Base-by-base conservation (phyloP, 805 yeast genomes). In the Metschnikowia gruessii region DNA sequence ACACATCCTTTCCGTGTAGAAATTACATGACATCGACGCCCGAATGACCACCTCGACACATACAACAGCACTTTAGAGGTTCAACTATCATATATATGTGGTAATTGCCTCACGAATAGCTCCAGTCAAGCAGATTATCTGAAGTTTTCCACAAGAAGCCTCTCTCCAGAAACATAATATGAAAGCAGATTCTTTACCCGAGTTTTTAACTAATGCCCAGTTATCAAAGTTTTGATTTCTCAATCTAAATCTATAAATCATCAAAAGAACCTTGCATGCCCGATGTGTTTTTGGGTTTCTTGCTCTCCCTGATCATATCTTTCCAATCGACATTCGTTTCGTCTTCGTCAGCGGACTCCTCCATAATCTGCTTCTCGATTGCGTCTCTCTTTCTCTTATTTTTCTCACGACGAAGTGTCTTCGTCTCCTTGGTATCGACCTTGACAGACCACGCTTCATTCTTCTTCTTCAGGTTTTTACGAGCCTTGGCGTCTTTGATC, bases 371-470 rank as follows among this genome's bases (percentile, higher is more conserved):
- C 48, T 74, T 76, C 48, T 83, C 86, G n/a, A 83, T 75, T 1
- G 86, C 89, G 39, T 82, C 87, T 51, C 83, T 70, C 54, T 82
- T 79, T 42, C 84, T 72, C 58, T 81, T 80, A 62, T 81, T 70
- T 65, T 85, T 87, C 40, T 81, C 86, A 53, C 82, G 81, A 56
- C 96, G 77, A 38, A 72, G 81, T 11, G 69, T 70, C 46, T 80
- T 83, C 3, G 70, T 63, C 52, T 85, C 92, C 55, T 83, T 85
- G 9, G 77, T 73, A 19, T 77, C 84, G 1, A 68, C 56, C 56
- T 87, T 84, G n/a, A 74, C 75, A 6, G 95, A 86, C 97, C 97
- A 90, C 1, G 96, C 79, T 49, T 77, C 72, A 56, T 85, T 85
- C 60, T 79, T 78, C 50, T 72, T 65, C 50, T 72, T 69, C 45